Conservation (phyloP, 169 alveolate genomes). For the Neospora caninum region DNA sequence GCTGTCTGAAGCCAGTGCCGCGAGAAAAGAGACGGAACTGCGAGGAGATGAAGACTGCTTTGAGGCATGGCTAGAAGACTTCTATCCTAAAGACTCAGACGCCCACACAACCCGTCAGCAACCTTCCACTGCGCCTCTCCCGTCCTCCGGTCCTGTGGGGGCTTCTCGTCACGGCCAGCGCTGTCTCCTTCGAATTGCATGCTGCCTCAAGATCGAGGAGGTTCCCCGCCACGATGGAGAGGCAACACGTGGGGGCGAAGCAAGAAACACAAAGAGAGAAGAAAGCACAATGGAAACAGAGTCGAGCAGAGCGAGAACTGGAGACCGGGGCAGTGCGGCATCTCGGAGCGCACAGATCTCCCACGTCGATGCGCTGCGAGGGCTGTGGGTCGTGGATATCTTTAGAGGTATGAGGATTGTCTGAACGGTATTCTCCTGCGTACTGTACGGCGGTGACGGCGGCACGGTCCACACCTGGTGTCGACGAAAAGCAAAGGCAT, state of each 20-base stretch:
- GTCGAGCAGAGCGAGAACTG: too few relatives aligned
- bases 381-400: neutral
- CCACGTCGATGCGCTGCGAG: slow-evolving; percentile 1
- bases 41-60: neutral
- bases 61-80: neutral
- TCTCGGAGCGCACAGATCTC: neutral
- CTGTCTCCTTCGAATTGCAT: neutral
- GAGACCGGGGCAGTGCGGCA: neutral
- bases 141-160: neutral
- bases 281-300: too few relatives aligned
- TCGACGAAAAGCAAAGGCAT: too few relatives aligned
- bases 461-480: too few relatives aligned
- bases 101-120: neutral
- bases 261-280: too few relatives aligned
- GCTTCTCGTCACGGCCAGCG: neutral
- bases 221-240: too few relatives aligned
- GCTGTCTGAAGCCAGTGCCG: too few relatives aligned
- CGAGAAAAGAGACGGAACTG: too few relatives aligned
- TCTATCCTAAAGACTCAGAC: neutral
- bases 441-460: too few relatives aligned
- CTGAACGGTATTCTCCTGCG: too few relatives aligned
- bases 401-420: neutral
- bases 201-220: slow-evolving; percentile 27
- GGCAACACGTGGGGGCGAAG: too few relatives aligned
- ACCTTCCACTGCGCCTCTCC: neutral